These are phyloP conservation scores for Zygotorulaspora danielsina DNA, from an alignment of 805 yeast species.

Conservation along the genomic window DNA sequence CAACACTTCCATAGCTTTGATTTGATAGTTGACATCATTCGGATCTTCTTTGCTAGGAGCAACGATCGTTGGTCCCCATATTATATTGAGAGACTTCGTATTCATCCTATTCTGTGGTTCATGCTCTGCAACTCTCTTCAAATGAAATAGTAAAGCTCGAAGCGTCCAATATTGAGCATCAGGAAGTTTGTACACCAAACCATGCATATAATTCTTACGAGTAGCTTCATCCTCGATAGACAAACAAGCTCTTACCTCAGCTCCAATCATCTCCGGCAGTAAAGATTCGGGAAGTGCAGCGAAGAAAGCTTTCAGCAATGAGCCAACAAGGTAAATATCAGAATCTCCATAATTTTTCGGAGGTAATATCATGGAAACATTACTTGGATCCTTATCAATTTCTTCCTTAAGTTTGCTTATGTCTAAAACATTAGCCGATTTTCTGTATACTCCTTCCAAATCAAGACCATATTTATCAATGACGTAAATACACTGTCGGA, in stretches of 20 bases:
- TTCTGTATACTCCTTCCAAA: slow-evolving; percentile 84
- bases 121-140: slow-evolving; percentile 63
- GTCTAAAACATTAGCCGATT: slow-evolving; percentile 71
- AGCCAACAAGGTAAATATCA: slow-evolving; percentile 84
- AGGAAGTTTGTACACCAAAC: slow-evolving; percentile 81
- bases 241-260: slow-evolving; percentile 49
- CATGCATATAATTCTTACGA: slow-evolving; percentile 74
- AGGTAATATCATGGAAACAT: slow-evolving; percentile 50
- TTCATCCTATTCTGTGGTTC: slow-evolving; percentile 75
- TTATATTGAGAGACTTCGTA: slow-evolving; percentile 72
- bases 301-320: slow-evolving; percentile 79
- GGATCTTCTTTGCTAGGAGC: slow-evolving; percentile 61
- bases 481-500: slow-evolving; percentile 79
- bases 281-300: slow-evolving; percentile 67
- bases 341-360: slow-evolving; percentile 62
- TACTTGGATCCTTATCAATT: slow-evolving; percentile 72
- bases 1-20: slow-evolving; percentile 77
- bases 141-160: slow-evolving; percentile 78
- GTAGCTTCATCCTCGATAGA: slow-evolving; percentile 59
- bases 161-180: slow-evolving; percentile 94
- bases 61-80: slow-evolving; percentile 92
- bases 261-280: slow-evolving; percentile 27
- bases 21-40: slow-evolving; percentile 72
- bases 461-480: slow-evolving; percentile 81
- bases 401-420: slow-evolving; percentile 68